Percentiles rank a stretch among this genome's conserved stretches.
Evolutionary conservation across 164 flowering plant genomes (phyloP).

Genomic region (Berberis thunbergii): DNA sequence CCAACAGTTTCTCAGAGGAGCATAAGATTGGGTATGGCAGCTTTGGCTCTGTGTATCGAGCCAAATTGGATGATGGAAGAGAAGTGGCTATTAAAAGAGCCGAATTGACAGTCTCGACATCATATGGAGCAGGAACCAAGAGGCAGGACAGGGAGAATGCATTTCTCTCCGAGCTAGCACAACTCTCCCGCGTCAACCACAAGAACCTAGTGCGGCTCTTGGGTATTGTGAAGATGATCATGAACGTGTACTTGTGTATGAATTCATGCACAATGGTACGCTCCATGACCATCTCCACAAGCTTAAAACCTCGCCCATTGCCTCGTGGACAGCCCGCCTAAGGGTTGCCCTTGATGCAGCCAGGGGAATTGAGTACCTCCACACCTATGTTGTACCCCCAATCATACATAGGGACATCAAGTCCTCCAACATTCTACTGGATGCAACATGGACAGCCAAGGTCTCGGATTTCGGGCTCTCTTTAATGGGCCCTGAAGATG

Average conservation of each 20-base stretch:
- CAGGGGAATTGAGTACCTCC: conserved; percentile 76
- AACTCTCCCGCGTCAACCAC: conserved; percentile 85
- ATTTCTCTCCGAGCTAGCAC: conserved; percentile 78
- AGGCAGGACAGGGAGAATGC: conserved; percentile 88
- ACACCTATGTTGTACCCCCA: conserved; percentile 51
- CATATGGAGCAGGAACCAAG: conserved; percentile 23
- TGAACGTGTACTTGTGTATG: conserved; percentile 86
- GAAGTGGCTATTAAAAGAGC: conserved; percentile 92
- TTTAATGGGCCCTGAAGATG: conserved; percentile 53
- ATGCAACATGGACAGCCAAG: conserved; percentile 51
- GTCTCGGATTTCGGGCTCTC: conserved; percentile 88
- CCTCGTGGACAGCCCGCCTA: conserved; percentile 51
- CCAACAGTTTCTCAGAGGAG: conserved; percentile 48
- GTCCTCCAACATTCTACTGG: conserved; percentile 76
- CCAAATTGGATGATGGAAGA: conserved; percentile 48
- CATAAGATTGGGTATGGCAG: conserved; percentile 60
- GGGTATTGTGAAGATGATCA: conserved; percentile 78
- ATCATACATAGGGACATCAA: conserved; percentile 87
- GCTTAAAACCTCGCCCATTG: conserved; percentile 26
- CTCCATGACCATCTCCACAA: conserved; percentile 55
- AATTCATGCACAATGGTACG: conserved; percentile 90
- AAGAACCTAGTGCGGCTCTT: conserved; percentile 85
- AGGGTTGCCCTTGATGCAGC: conserved; percentile 73
- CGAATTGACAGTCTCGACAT: conserved; percentile 22
- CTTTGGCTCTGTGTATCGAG: conserved; percentile 70